Evolutionary conservation across 1,139 yeast species (phyloP).

Genomic region (Chernovozyma aurita): DNA sequence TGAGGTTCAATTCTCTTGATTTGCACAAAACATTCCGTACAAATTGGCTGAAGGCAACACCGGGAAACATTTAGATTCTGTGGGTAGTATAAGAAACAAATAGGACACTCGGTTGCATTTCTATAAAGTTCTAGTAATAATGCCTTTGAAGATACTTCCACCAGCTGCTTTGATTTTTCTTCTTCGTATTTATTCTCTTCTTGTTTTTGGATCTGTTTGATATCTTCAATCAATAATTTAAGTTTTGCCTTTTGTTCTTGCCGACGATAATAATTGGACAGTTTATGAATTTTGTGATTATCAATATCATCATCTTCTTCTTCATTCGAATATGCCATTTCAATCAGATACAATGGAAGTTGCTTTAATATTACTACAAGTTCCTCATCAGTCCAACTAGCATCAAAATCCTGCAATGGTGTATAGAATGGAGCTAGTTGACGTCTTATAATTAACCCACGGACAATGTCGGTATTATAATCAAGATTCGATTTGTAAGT

Average conservation of each 20-base stretch:
- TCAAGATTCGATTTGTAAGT: slow-evolving; percentile 74
- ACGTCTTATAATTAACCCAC: slow-evolving; percentile 55
- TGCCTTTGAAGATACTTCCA: slow-evolving; percentile 23
- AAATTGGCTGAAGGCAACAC: slow-evolving; percentile 90
- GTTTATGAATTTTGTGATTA: slow-evolving; percentile 54
- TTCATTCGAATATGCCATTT: slow-evolving; percentile 50
- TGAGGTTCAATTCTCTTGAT: slow-evolving; percentile 93
- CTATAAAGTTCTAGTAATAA: slow-evolving; percentile 49
- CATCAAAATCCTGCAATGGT: slow-evolving; percentile 79
- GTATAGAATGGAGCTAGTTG: slow-evolving; percentile 85
- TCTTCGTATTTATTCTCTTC: slow-evolving; percentile 49
- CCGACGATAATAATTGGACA: slow-evolving; percentile 44
- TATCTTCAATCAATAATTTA: slow-evolving; percentile 43
- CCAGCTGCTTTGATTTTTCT: slow-evolving; percentile 24
- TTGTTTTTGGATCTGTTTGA: slow-evolving; percentile 48
- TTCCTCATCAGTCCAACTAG: slow-evolving; percentile 71
- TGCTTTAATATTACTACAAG: slow-evolving; percentile 53
- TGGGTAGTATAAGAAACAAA: slow-evolving; percentile 87
- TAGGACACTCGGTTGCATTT: slow-evolving; percentile 81
- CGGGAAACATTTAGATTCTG: slow-evolving; percentile 73
- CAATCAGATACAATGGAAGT: slow-evolving; percentile 55
- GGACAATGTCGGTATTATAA: slow-evolving; percentile 67
- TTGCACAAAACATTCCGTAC: slow-evolving; percentile 96
- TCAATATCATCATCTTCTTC: slow-evolving; percentile 55
- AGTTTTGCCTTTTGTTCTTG: slow-evolving; percentile 52